Percentiles rank a stretch among this genome's conserved stretches.
These are phyloP conservation scores for Ramaria rubella DNA, from an alignment of 768 basidiomycete species.

Conservation along the genomic window DNA sequence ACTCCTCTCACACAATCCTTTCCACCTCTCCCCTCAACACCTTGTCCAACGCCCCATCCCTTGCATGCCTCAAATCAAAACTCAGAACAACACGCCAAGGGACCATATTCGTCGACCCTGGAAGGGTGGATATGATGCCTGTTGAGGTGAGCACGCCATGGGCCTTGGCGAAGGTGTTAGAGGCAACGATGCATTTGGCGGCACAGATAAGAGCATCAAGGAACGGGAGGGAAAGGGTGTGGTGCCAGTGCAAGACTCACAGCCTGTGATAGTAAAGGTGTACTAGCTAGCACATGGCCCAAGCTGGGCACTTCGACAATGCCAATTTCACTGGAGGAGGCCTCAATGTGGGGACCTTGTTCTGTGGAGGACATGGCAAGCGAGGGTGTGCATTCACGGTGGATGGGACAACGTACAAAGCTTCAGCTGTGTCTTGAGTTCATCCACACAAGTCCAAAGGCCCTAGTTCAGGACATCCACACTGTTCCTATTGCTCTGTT, in stretches of 20 bases:
- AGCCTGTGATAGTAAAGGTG: constrained; percentile 12
- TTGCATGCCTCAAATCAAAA: constrained; percentile 6
- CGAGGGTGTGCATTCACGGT: constrained; percentile 51
- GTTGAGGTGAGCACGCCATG: constrained; percentile 11
- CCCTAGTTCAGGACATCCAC: too few species aligned
- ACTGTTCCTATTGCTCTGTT: too few species aligned
- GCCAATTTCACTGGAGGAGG: constrained; percentile 5
- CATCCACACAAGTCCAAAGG: too few species aligned
- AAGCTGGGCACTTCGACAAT: constrained; percentile 11
- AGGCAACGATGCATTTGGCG: constrained; percentile 15
- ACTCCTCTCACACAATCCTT: constrained; percentile 4
- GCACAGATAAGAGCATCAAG: constrained; percentile 16
- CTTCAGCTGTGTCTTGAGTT: too few species aligned
- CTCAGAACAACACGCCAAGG: constrained; percentile 14
- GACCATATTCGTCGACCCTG: constrained; percentile 14
- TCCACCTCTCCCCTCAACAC: neutral
- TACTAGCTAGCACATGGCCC: constrained; percentile 15
- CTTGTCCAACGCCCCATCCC: neutral
- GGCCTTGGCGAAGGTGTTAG: constrained; percentile 10
- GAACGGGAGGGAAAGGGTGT: constrained; percentile 15
- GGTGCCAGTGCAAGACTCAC: constrained; percentile 14
- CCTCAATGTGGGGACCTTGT: constrained; percentile 15
- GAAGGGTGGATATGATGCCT: constrained; percentile 13
- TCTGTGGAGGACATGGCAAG: neutral
- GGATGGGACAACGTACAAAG: constrained; percentile 91